Base-by-base conservation (phyloP, 441 rosid species). In the Bruguiera hainesii region DNA sequence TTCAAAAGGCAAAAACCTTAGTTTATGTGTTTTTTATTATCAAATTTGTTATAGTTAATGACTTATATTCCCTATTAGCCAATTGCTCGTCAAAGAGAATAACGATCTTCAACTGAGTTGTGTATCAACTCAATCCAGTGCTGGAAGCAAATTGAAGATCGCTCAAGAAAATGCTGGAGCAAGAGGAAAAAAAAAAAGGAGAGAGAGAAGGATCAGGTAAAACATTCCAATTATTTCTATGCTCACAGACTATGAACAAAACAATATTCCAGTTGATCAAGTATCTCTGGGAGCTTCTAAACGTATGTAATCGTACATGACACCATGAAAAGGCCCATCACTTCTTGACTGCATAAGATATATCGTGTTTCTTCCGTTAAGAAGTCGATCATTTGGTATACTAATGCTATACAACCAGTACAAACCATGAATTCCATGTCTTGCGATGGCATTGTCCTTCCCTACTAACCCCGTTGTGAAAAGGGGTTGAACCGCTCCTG, bases 301-400 rank as follows among this genome's bases (percentile, higher is more conserved):
- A 42, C 97, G 98, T 68, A 93, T 80, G 68, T 93, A 93, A 75
- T 93, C 98, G 71, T 93, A 92, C 93, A 92, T 88, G 62, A 88
- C 71, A 63, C 91, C 97, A 58, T 76, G 85, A 60, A 88, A 92
- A 18, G 93, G 89, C 62, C 85, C 76, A 19, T 70, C 75, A 74
- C 84, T 76, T 72, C 85, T 83, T 56, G 96, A 82, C 70, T 92
- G 98, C 73, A 73, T 85, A 61, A 92, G 72, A 80, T 87, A 90
- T 64, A 92, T 76, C 20, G 82, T 82, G 66, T 92, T 92, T 0
- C 23, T 60, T 19, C 69, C 69, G 0, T 52, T 29, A 28, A 76
- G 33, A 42, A 84, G 76, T 66, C 60, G 71, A 46, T 64, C 11
- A 13, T 79, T 73, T 0, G 77, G 74, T 3, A 82, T 56, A 33